Evolutionary conservation across 1,284 basidiomycete genomes (phyloP), one percentile per base, ranked within the genome.

Genomic region (Rhodofomes roseus): DNA sequence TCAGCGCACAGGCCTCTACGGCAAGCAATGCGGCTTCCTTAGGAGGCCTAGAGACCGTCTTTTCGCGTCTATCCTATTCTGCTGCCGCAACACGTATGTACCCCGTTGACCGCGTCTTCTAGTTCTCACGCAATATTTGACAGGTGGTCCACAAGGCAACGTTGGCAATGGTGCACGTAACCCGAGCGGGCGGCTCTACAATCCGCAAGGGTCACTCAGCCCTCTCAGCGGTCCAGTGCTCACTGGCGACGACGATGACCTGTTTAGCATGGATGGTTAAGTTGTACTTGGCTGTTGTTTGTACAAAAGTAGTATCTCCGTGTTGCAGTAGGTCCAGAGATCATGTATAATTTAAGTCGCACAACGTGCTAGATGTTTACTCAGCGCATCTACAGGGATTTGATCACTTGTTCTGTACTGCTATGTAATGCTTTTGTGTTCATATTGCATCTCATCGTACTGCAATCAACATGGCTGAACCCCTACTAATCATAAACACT

Each of bases 201-300:
- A 70, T 31, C 65, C 61, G 18, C 73, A 71, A 59, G 77, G 77
- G 23, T 71, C 76, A 29, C 66, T 78, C 58, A 84, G 84, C 64
- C 84, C 85, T 55, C 71, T 86, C 60, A 84, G 83, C 65, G 76
- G 81, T 57, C 84, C 85, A 5, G 81, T 82, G 58, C 71, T 80
- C 36, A 83, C 79, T 23, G 78, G 76, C 31, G 83, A 88, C 63
- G 87, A 89, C 66, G 84, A 85, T 64, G 83, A 84, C 54, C 71
- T 90, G 66, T 89, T 89, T 69, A 78, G 77, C 65, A 85, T 90
- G 84, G 87, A 89, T 63, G 78, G 79, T 31, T 79, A 64, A 71
- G 16, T 2, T 29, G 20, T 40, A 23, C 1, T 23, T 31, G 18
- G 36, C 31, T 18, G 53, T 41, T 54, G 52, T 54, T 16, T 54